These are phyloP conservation scores for Angomonas deanei DNA, from an alignment of 208 protist species.

Conservation along the genomic window DNA sequence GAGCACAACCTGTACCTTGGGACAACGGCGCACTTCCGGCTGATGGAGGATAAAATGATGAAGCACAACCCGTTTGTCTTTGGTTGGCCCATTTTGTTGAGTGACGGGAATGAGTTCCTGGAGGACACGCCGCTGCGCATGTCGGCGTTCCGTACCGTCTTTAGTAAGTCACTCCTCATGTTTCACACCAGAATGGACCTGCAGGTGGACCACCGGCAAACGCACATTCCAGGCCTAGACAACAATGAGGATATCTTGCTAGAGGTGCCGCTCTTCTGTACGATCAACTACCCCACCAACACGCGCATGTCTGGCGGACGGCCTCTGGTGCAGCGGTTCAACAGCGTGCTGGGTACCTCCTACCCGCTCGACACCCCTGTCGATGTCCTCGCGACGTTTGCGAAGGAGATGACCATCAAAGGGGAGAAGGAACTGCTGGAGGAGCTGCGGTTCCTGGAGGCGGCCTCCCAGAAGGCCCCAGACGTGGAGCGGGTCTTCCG, in stretches of 20 bases:
- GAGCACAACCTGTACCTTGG: conserved; percentile 86
- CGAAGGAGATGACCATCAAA: conserved; percentile 61
- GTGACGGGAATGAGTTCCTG: conserved; percentile 80
- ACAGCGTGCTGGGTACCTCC: conserved; percentile 80
- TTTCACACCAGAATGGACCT: conserved; percentile 84
- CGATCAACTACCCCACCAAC: conserved; percentile 83
- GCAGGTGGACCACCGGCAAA: conserved; percentile 75
- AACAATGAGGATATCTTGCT: conserved; percentile 73
- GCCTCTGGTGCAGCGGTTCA: conserved; percentile 85
- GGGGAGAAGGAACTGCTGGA: conserved; percentile 62
- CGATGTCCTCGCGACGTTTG: conserved; percentile 83
- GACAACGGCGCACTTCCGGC: conserved; percentile 68
- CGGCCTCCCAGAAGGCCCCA: conserved; percentile 54
- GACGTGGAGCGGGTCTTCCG: conserved; percentile 82
- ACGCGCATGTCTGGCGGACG: conserved; percentile 78
- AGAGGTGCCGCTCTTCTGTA: conserved; percentile 87
- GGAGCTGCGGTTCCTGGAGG: conserved; percentile 77
- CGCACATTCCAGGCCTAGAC: conserved; percentile 41
- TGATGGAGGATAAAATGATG: conserved; percentile 79
- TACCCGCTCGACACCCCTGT: conserved; percentile 86
- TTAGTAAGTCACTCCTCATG: conserved; percentile 84
- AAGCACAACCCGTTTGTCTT: conserved; percentile 91
- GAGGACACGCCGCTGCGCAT: conserved; percentile 74
- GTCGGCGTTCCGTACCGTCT: conserved; percentile 85
- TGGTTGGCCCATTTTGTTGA: conserved; percentile 87